These are phyloP conservation scores for Tylopilus subfusipes DNA, from an alignment of 768 basidiomycete genomes.

Conservation along the genomic window DNA sequence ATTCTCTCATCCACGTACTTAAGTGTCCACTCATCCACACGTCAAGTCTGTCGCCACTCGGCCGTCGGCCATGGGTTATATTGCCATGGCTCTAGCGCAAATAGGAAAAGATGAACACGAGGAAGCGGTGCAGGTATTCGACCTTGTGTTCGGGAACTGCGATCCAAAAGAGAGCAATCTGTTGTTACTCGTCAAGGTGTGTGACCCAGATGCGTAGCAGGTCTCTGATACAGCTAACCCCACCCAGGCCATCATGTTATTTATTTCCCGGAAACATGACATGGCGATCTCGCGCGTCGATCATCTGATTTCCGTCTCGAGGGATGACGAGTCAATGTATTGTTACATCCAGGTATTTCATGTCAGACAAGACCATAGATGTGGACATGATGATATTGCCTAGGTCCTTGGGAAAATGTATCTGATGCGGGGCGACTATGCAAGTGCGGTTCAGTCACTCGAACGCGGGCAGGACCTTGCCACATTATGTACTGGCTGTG, in stretches of 20 bases:
- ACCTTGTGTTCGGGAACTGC: not conserved
- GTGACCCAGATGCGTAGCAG: too few relatives aligned
- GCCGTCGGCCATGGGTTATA: not conserved
- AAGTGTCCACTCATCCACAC: too few relatives aligned
- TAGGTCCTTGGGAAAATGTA: too few relatives aligned
- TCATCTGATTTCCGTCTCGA: not conserved
- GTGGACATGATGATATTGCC: too few relatives aligned
- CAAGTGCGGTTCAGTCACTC: too few relatives aligned
- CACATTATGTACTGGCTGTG: not conserved
- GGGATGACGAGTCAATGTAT: not conserved
- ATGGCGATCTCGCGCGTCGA: not conserved
- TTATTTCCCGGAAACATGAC: not conserved
- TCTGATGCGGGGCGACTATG: too few relatives aligned
- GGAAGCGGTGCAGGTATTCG: not conserved
- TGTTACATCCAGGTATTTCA: too few relatives aligned
- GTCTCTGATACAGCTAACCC: too few relatives aligned
- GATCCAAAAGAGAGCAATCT: not conserved
- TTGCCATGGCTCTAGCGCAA: not conserved
- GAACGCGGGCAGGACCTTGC: not conserved
- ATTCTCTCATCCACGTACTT: too few relatives aligned
- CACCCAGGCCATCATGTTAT: not conserved
- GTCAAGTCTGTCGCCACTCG: too few relatives aligned
- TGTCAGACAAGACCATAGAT: too few relatives aligned
- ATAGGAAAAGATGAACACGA: not conserved
- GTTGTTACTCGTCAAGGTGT: too few relatives aligned